phyloP scores from a whole-genome alignment of 352 stramenopile genomes.

The Phytophthora cajani region DNA sequence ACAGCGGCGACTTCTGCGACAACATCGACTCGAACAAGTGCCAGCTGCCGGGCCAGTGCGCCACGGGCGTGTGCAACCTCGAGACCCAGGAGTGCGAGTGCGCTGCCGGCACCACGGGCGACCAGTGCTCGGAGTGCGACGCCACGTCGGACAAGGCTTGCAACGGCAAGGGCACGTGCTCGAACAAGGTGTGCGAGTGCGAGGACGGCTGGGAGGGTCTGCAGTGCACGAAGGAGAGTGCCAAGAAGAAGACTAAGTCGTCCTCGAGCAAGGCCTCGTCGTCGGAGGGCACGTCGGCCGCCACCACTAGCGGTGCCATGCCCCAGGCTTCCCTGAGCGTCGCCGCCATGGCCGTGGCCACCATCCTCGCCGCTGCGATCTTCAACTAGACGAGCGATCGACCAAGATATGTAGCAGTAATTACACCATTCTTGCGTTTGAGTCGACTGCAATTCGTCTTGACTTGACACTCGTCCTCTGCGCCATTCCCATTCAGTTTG shows the following conservation, averaged over 20 bases:
- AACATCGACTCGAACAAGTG: slow-evolving; percentile 79
- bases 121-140: slow-evolving; percentile 81
- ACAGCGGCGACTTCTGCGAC: slow-evolving; percentile 67
- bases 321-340: slow-evolving; percentile 24
- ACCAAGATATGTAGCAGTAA: slow-evolving; percentile 34
- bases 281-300: slow-evolving; percentile 14
- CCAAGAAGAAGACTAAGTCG: slow-evolving; percentile 46
- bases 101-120: slow-evolving; percentile 62
- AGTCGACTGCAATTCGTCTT: slow-evolving; percentile 4
- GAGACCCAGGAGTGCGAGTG: slow-evolving; percentile 73
- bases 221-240: slow-evolving; percentile 72
- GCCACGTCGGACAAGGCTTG: slow-evolving; percentile 60
- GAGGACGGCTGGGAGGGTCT: slow-evolving; percentile 65
- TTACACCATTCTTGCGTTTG: slow-evolving; percentile 32
- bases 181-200: slow-evolving; percentile 60
- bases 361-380: slow-evolving; percentile 39
- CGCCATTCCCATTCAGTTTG: not conserved
- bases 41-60: slow-evolving; percentile 72
- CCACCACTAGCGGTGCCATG: slow-evolving; percentile 22
- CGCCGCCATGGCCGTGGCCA: slow-evolving; percentile 34
- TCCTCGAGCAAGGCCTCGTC: slow-evolving; percentile 26
- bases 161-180: slow-evolving; percentile 67
- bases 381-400: slow-evolving; percentile 36
- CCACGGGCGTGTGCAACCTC: slow-evolving; percentile 71
- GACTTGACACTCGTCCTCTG: not conserved